Evolutionary conservation across 2,329 filamentous ascomycete genomes (phyloP).

Genomic region (Ascochyta koolunga): DNA sequence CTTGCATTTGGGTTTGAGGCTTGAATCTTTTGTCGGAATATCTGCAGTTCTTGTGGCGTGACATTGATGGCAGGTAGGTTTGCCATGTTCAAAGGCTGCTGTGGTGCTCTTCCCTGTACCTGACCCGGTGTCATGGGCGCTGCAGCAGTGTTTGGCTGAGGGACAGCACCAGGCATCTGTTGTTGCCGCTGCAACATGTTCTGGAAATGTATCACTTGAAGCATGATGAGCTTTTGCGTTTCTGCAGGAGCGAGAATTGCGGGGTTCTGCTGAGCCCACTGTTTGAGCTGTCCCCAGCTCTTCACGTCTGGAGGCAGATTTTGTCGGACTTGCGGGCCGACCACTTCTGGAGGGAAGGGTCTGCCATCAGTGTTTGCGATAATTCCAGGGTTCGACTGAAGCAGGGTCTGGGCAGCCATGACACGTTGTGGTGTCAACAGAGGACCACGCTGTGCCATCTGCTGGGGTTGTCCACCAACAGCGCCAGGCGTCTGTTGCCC

Average conservation of each 20-base stretch:
- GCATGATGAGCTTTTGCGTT: slow-evolving; percentile 39
- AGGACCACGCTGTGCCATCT: slow-evolving; percentile 35
- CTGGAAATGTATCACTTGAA: slow-evolving; percentile 53
- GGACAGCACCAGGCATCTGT: slow-evolving; percentile 27
- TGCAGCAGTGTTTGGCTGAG: slow-evolving; percentile 25
- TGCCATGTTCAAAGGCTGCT: slow-evolving; percentile 37
- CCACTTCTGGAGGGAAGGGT: slow-evolving; percentile 39
- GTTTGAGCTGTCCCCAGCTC: slow-evolving; percentile 64
- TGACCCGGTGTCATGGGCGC: slow-evolving; percentile 49
- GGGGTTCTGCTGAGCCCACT: slow-evolving; percentile 57
- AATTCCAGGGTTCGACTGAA: slow-evolving; percentile 44
- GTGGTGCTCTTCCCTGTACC: slow-evolving; percentile 33
- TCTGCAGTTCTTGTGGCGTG: slow-evolving; percentile 50
- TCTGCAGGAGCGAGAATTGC: slow-evolving; percentile 33
- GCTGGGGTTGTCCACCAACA: slow-evolving; percentile 30
- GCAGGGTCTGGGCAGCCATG: slow-evolving; percentile 30
- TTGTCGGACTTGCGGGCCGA: slow-evolving; percentile 31
- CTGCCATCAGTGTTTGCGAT: slow-evolving; percentile 39
- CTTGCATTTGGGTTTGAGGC: slow-evolving; percentile 27
- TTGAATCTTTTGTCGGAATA: slow-evolving; percentile 43
- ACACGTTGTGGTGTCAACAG: slow-evolving; percentile 37
- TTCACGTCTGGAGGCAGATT: slow-evolving; percentile 57
- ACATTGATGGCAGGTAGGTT: slow-evolving; percentile 36
- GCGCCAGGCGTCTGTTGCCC: slow-evolving; percentile 35
- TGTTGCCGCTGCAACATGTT: slow-evolving; percentile 43